Conservation (phyloP, 192 early-diverging fungal species). For the Borealophlyctis nickersoniae region DNA sequence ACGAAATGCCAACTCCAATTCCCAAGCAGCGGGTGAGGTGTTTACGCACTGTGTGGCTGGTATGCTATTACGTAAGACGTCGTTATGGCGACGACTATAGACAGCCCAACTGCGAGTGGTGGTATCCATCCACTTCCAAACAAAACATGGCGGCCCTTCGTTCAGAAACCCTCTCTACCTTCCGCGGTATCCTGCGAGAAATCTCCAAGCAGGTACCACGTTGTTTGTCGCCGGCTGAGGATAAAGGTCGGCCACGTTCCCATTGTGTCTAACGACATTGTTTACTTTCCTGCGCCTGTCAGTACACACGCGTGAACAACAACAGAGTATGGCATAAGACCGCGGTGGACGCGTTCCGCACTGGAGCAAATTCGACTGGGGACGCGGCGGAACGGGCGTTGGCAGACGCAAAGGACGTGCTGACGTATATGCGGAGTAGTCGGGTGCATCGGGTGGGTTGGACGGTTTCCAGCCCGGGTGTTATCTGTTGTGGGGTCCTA, state of each 20-base stretch:
- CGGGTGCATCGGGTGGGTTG: constrained; percentile 20
- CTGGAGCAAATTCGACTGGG: background rate
- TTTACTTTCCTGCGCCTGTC: background rate
- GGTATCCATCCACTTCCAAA: constrained; percentile 1
- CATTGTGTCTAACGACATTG: background rate
- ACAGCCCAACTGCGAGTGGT: too few relatives aligned
- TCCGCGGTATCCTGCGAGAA: constrained; percentile 31
- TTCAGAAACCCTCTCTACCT: constrained; percentile 17
- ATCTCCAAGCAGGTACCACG: constrained; percentile 21
- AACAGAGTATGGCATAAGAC: constrained; percentile 27
- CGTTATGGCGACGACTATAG: too few relatives aligned
- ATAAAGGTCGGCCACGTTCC: background rate
- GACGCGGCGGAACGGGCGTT: background rate
- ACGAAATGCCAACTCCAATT: too few relatives aligned
- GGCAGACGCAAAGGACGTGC: constrained; percentile 14
- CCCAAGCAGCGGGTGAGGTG: too few relatives aligned
- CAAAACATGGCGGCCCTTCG: constrained; percentile 5
- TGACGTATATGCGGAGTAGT: constrained; percentile 18
- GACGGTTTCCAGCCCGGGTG: background rate
- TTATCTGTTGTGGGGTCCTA: background rate
- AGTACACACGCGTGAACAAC: constrained; percentile 22
- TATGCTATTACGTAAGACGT: too few relatives aligned
- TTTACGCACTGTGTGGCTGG: too few relatives aligned
- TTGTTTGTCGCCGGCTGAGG: too few relatives aligned
- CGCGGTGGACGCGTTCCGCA: constrained; percentile 12